phyloP scores from a whole-genome alignment of 2,329 filamentous ascomycete species.

The Fusarium sp. region DNA sequence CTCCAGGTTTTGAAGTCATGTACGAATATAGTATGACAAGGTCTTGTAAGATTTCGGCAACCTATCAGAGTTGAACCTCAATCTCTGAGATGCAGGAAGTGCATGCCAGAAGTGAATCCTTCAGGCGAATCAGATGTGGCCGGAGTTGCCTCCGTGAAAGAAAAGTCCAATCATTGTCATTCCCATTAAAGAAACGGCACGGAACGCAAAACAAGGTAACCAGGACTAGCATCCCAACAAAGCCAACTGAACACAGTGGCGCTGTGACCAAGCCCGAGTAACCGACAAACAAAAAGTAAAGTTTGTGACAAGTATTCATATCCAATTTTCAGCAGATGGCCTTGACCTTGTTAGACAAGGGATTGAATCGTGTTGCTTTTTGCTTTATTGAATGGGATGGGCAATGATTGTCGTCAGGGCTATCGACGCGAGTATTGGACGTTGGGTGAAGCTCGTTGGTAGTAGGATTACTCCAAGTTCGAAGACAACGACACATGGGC shows the following conservation, averaged over 20 bases:
- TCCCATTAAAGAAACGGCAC: constrained; percentile 22
- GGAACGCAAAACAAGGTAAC: constrained; percentile 21
- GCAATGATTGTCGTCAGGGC: not conserved
- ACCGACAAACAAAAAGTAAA: constrained; percentile 10
- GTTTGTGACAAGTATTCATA: constrained; percentile 7
- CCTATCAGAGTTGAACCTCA: not conserved
- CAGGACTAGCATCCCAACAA: constrained; percentile 11
- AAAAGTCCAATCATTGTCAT: constrained; percentile 13
- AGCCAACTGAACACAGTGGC: constrained; percentile 30
- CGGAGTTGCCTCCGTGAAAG: not conserved
- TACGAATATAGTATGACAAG: not conserved
- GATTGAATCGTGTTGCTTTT: constrained; percentile 15
- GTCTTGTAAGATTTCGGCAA: not conserved
- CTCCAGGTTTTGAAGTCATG: not conserved
- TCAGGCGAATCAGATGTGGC: constrained; percentile 7
- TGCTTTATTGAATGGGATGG: not conserved
- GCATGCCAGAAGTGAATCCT: constrained; percentile 10
- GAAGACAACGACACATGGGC: not conserved
- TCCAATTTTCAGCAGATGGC: not conserved
- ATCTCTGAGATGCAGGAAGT: not conserved
- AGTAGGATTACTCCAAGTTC: not conserved
- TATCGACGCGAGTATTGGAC: too few relatives aligned
- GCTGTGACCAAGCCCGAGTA: constrained; percentile 10
- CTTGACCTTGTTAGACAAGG: not conserved
- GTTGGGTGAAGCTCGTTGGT: not conserved